Evolutionary conservation across 108 stramenopile species (phyloP).

Genomic region (Fistulifera solaris): DNA sequence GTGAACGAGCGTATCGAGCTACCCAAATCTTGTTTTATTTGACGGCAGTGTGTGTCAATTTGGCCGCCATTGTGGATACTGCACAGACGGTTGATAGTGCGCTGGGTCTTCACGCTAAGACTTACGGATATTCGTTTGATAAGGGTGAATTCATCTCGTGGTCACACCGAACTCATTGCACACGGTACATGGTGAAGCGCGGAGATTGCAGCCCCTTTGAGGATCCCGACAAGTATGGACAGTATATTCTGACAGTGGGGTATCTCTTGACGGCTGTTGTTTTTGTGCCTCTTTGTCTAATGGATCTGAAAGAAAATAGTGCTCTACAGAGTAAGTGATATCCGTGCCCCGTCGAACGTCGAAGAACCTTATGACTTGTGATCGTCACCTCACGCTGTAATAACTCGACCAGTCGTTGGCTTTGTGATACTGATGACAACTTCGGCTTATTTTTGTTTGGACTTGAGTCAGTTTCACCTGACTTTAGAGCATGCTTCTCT

Average conservation of each 20-base stretch:
- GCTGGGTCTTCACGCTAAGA: conserved; percentile 16
- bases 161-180: conserved; percentile 30
- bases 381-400: conserved; percentile 3
- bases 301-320: conserved; percentile 56
- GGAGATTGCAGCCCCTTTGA: conserved; percentile 47
- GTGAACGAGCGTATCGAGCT: conserved; percentile 22
- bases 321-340: conserved; percentile 19
- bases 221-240: conserved; percentile 9
- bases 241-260: conserved; percentile 31
- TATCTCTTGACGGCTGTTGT: conserved; percentile 28
- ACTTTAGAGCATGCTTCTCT: conserved; percentile 22
- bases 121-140: conserved; percentile 4
- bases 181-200: conserved; percentile 13
- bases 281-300: conserved; percentile 49
- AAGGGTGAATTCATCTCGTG: conserved; percentile 3
- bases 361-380: conserved; percentile 4
- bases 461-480: conserved; percentile 22
- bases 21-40: conserved; percentile 46
- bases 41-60: conserved; percentile 40
- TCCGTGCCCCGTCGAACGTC: no score
- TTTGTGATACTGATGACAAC: conserved; percentile 34
- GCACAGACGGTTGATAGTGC: conserved; percentile 55
- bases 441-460: conserved; percentile 21
- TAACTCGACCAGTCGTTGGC: conserved; percentile 17
- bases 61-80: conserved; percentile 52